A percentile compares a stretch with the other conserved stretches of the same genome.
These are phyloP conservation scores for Amylocarpus encephaloides DNA, from an alignment of 2,329 filamentous ascomycete genomes.

Conservation along the genomic window DNA sequence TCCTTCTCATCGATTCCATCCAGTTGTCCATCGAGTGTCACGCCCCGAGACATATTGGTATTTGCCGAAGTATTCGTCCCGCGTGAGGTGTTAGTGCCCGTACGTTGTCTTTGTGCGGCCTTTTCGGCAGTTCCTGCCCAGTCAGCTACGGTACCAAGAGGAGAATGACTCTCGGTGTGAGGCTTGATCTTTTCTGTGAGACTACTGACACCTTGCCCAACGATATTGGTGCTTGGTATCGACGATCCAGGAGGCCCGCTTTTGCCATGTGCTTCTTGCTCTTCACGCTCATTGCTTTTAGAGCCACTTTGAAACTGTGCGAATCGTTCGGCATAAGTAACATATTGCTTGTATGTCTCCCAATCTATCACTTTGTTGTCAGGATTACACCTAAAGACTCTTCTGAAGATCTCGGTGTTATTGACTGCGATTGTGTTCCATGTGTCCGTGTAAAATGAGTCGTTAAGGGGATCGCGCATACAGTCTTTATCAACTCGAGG, in stretches of 20 bases:
- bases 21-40: constrained; percentile 19
- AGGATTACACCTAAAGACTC: constrained; percentile 94
- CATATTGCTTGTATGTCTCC: constrained; percentile 63
- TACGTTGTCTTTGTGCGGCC: constrained; percentile 15
- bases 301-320: constrained; percentile 35
- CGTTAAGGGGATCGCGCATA: constrained; percentile 83
- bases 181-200: constrained; percentile 23
- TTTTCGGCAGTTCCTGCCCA: constrained; percentile 23
- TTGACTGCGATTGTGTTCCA: constrained; percentile 87
- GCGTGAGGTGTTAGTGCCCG: constrained; percentile 10
- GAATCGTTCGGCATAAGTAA: constrained; percentile 72
- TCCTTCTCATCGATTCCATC: constrained; percentile 24
- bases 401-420: constrained; percentile 90
- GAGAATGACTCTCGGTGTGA: constrained; percentile 16
- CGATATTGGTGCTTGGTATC: constrained; percentile 5
- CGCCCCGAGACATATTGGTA: constrained; percentile 10
- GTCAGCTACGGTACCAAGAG: constrained; percentile 24
- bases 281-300: constrained; percentile 29
- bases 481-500: constrained; percentile 80
- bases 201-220: constrained; percentile 17
- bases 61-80: constrained; percentile 9
- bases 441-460: constrained; percentile 76
- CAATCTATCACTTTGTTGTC: constrained; percentile 91
- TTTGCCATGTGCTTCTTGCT: constrained; percentile 27
- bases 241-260: constrained; percentile 28